These are phyloP conservation scores for Stephanodiscus triporus DNA, from an alignment of 108 stramenopile species.

Conservation along the genomic window DNA sequence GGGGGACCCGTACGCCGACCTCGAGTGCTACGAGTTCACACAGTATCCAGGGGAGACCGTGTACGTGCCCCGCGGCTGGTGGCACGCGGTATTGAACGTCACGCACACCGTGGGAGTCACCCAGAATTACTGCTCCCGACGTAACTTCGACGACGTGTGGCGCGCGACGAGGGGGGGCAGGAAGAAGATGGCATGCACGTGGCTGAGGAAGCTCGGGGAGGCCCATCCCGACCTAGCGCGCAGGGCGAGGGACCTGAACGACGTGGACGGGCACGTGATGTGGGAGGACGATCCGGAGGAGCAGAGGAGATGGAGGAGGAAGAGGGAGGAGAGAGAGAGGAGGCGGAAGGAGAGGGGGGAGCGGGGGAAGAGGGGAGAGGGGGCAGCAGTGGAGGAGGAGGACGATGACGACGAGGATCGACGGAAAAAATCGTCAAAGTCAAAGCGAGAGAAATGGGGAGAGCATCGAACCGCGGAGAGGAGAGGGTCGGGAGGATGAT, in stretches of 20 bases:
- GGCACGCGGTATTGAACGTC: slow-evolving; percentile 98
- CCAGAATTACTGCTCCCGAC: slow-evolving; percentile 94
- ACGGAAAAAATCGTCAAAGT: slow-evolving; percentile 17
- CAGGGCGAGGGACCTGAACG: slow-evolving; percentile 78
- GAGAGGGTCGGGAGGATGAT: slow-evolving; percentile 2
- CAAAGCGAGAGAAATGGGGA: slow-evolving; percentile 50
- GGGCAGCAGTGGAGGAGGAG: slow-evolving; percentile 22
- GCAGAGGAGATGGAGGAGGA: slow-evolving; percentile 40
- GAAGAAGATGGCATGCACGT: slow-evolving; percentile 93
- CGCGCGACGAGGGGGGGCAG: slow-evolving; percentile 87
- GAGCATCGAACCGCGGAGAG: slow-evolving; percentile 44
- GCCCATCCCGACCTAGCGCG: slow-evolving; percentile 75
- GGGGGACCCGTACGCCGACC: slow-evolving; percentile 51
- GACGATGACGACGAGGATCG: slow-evolving; percentile 16
- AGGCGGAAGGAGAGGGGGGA: slow-evolving; percentile 41
- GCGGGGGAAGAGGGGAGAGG: slow-evolving; percentile 20
- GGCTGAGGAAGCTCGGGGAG: slow-evolving; percentile 77
- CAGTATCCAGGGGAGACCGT: slow-evolving; percentile 97
- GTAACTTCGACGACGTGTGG: slow-evolving; percentile 96
- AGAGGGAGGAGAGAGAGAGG: slow-evolving; percentile 44
- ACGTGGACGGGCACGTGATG: slow-evolving; percentile 86
- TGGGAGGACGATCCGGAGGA: slow-evolving; percentile 77
- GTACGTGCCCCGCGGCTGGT: slow-evolving; percentile 97
- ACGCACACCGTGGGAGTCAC: slow-evolving; percentile 96
- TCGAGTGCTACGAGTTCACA: slow-evolving; percentile 94